Conservation (phyloP, 2,329 filamentous ascomycete species). For the Beauveria asiatica region DNA sequence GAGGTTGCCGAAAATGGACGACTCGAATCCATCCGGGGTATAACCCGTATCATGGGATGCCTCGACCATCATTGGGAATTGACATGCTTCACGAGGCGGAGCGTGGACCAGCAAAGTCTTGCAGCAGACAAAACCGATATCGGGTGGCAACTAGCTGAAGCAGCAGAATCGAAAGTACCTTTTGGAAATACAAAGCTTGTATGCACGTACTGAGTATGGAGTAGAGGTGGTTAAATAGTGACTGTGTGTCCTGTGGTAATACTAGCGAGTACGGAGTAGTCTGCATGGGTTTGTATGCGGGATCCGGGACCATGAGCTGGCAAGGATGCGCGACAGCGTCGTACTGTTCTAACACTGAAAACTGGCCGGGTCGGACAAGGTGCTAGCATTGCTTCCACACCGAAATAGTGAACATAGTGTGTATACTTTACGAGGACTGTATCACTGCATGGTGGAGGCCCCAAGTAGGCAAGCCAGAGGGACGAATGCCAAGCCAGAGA, state of each 20-base stretch:
- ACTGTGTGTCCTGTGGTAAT: neutral
- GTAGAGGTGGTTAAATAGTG: neutral
- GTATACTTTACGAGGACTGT: no score
- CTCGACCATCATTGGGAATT: neutral
- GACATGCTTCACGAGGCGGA: neutral
- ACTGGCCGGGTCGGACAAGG: neutral
- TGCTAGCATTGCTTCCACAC: neutral
- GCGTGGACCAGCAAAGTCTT: neutral
- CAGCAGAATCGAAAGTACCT: neutral
- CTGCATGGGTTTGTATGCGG: neutral
- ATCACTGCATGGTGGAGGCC: neutral
- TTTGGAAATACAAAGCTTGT: neutral
- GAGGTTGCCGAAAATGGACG: neutral
- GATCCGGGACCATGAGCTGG: neutral
- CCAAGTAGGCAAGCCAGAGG: neutral
- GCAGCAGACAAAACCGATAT: neutral
- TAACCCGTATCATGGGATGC: neutral
- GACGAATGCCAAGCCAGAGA: neutral
- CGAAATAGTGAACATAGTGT: neutral
- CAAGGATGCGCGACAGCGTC: constrained; percentile 1
- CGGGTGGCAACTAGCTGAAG: neutral
- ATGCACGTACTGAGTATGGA: neutral
- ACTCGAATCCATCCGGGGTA: neutral
- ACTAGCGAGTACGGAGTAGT: neutral
- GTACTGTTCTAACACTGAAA: constrained; percentile 1